A percentile compares a stretch with the other conserved stretches of the same genome.
Evolutionary conservation across 306 rosid species (phyloP).

Genomic region (Leucaena leucocephala): DNA sequence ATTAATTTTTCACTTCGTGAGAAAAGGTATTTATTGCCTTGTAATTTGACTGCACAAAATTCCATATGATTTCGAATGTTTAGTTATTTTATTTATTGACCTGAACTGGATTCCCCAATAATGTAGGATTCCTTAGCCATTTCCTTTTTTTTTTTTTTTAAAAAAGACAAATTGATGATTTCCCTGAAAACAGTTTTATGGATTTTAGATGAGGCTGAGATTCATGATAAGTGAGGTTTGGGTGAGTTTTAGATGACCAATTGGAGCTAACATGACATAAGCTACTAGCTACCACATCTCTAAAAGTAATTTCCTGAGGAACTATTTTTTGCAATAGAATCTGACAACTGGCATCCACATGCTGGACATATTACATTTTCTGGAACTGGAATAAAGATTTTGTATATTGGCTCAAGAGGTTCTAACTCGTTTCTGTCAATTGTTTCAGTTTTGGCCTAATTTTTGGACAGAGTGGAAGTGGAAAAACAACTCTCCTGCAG

Average conservation of each 20-base stretch:
- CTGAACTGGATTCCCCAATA: not conserved
- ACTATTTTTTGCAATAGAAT: not conserved
- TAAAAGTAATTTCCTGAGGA: not conserved
- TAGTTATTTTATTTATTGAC: slow-evolving; percentile 13
- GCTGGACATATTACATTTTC: not conserved
- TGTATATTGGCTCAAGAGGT: slow-evolving; percentile 1
- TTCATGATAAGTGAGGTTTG: slow-evolving; percentile 5
- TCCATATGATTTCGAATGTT: slow-evolving; percentile 24
- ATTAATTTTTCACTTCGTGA: slow-evolving; percentile 81
- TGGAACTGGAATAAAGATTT: slow-evolving; percentile 16
- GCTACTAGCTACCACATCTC: slow-evolving; percentile 7
- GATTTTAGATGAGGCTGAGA: slow-evolving; percentile 15
- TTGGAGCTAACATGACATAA: slow-evolving; percentile 9
- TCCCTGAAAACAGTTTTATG: not conserved
- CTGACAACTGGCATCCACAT: slow-evolving; percentile 1
- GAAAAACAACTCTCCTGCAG: slow-evolving; percentile 94
- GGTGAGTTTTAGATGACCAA: slow-evolving; percentile 8
- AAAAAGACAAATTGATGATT: not conserved
- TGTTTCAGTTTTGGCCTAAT: slow-evolving; percentile 82
- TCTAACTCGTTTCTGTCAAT: slow-evolving; percentile 37
- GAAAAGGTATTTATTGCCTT: slow-evolving; percentile 57
- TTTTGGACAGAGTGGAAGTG: slow-evolving; percentile 91
- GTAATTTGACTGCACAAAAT: slow-evolving; percentile 22
- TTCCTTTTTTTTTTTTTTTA: not conserved
- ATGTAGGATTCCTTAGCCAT: slow-evolving; percentile 2